These are phyloP conservation scores for Monilinia vaccinii-corymbosi DNA, from an alignment of 2,329 filamentous ascomycete species.

Conservation along the genomic window DNA sequence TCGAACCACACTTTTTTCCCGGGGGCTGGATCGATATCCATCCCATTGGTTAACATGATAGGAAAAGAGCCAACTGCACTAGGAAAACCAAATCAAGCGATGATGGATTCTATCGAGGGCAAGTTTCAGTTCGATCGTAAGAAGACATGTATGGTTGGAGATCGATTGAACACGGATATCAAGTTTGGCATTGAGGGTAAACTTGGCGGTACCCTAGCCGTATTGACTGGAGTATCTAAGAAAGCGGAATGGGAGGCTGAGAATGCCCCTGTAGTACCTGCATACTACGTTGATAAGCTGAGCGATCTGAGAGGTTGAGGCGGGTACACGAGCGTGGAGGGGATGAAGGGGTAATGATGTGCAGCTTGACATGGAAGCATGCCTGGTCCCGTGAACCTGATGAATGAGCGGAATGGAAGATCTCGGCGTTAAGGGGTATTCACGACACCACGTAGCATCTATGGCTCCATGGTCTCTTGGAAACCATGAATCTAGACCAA, in stretches of 20 bases:
- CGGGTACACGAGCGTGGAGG: neutral
- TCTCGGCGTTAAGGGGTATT: neutral
- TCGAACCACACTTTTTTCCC: constrained; percentile 78
- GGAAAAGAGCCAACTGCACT: constrained; percentile 64
- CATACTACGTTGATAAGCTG: constrained; percentile 76
- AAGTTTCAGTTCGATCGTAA: constrained; percentile 83
- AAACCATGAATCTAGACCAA: neutral
- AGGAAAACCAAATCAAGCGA: constrained; percentile 93
- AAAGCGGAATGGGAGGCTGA: constrained; percentile 73
- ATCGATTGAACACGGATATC: constrained; percentile 91
- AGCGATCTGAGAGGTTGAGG: constrained; percentile 55
- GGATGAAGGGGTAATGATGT: neutral
- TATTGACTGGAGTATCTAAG: constrained; percentile 81
- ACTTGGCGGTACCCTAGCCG: constrained; percentile 82
- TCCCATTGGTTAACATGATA: constrained; percentile 67
- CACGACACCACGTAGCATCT: neutral
- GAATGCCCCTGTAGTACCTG: constrained; percentile 60
- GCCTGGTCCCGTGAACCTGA: neutral
- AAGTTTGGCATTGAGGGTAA: constrained; percentile 87
- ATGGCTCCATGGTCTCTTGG: neutral
- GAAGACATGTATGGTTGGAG: constrained; percentile 90
- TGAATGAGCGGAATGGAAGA: neutral
- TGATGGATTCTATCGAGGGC: constrained; percentile 98
- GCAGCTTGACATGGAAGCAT: neutral
- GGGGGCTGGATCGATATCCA: constrained; percentile 75